Evolutionary conservation across 2,329 filamentous ascomycete species (phyloP).

Genomic region (Penicillium sp.): DNA sequence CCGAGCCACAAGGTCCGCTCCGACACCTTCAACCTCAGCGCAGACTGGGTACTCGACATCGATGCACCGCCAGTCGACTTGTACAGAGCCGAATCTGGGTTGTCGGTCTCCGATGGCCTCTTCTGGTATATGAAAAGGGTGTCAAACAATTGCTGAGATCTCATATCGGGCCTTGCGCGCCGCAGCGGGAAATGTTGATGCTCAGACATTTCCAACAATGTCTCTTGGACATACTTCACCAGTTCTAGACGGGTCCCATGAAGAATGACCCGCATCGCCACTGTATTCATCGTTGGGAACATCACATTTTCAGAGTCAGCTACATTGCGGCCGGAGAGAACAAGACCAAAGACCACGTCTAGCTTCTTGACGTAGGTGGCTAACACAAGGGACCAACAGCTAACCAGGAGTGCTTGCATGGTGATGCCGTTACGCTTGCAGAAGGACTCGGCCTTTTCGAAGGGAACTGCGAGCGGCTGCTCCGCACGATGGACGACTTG

Average conservation of each 20-base stretch:
- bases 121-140: constrained; percentile 64
- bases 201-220: constrained; percentile 59
- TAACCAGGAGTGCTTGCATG: constrained; percentile 69
- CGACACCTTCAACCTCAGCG: constrained; percentile 67
- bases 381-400: constrained; percentile 68
- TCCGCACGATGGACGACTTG: constrained; percentile 27
- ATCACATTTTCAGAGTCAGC: constrained; percentile 62
- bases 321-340: constrained; percentile 77
- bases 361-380: constrained; percentile 59
- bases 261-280: constrained; percentile 66
- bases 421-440: constrained; percentile 66
- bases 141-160: constrained; percentile 53
- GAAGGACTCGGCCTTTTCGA: constrained; percentile 49
- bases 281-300: constrained; percentile 91
- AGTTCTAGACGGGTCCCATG: constrained; percentile 63
- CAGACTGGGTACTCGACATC: constrained; percentile 75
- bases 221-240: constrained; percentile 67
- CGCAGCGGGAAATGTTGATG: constrained; percentile 74
- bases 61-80: constrained; percentile 60
- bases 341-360: constrained; percentile 75
- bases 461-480: constrained; percentile 27
- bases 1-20: constrained; percentile 60
- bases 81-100: constrained; percentile 45
- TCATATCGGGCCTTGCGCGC: constrained; percentile 54
- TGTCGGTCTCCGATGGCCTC: constrained; percentile 34